These are phyloP conservation scores for Papiliotrema terrestris DNA, from an alignment of 1,284 basidiomycete genomes.

Conservation along the genomic window DNA sequence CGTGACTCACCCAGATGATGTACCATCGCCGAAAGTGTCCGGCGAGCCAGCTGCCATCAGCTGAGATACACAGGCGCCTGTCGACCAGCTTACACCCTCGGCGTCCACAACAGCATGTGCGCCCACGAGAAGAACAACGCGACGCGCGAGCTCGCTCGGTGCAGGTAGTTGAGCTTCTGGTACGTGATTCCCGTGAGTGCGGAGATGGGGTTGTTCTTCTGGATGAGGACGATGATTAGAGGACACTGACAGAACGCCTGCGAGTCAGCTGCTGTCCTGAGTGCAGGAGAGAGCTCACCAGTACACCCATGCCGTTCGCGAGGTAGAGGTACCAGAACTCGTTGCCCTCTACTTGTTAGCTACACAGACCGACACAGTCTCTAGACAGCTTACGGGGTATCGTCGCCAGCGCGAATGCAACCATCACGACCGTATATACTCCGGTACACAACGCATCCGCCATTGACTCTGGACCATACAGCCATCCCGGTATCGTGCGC, in stretches of 20 bases:
- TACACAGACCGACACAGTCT: background rate
- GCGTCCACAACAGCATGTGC: constrained; percentile 35
- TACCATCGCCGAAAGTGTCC: constrained; percentile 15
- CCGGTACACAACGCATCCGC: constrained; percentile 23
- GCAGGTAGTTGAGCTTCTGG: constrained; percentile 51
- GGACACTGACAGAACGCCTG: constrained; percentile 44
- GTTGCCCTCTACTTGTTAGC: constrained; percentile 7
- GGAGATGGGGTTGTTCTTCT: constrained; percentile 49
- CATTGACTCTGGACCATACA: constrained; percentile 29
- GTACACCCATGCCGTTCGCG: constrained; percentile 29
- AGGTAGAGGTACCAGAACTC: constrained; percentile 10
- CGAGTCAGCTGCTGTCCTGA: background rate
- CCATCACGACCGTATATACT: constrained; percentile 18
- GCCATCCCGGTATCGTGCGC: constrained; percentile 25
- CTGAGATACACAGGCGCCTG: background rate
- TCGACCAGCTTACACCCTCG: constrained; percentile 13
- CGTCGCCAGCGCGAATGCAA: constrained; percentile 9
- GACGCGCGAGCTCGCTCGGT: constrained; percentile 45
- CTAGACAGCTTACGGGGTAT: background rate
- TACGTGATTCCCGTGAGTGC: constrained; percentile 48
- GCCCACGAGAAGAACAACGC: constrained; percentile 39
- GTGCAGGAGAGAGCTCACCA: constrained; percentile 15
- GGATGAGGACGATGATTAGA: constrained; percentile 44
- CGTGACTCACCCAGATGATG: constrained; percentile 23
- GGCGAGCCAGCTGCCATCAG: background rate